Evolutionary conservation across 179 eudicot genomes (phyloP), one percentile per base, ranked within the genome.

Genomic region (Carnegiea gigantea): DNA sequence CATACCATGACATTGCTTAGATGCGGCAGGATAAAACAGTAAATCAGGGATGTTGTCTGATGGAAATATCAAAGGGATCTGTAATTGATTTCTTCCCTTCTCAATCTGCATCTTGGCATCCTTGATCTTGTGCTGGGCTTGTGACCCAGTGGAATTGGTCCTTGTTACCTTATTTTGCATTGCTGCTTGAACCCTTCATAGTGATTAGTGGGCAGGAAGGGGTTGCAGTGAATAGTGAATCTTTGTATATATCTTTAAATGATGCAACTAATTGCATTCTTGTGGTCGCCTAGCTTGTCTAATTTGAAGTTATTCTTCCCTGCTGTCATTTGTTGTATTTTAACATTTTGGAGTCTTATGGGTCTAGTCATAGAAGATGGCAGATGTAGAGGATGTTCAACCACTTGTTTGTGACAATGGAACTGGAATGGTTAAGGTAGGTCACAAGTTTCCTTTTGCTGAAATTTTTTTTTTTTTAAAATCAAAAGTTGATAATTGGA

Each of bases 351-450:
- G 54, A 21, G 14, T 51, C 14, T 51, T 51, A 9, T 51, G 57
- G 53, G 24, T 38, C 76, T 53, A 73, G 76, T 77, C 84, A 13
- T 36, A 18, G 8, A 77, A 77, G 44, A 77, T 54, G 79, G 79
- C 79, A 10, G 79, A 77, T 59, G 79, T 33, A 59, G 79, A 77
- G 70, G 79, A 77, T 54, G 79, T 77, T 30, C 79, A 77, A 59
- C 79, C 79, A 17, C 79, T 77, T 33, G 79, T 77, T 57, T 77
- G 79, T 62, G 79, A 77, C 70, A 77, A 77, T 77, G 79, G 70
- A 76, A 77, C 79, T 57, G 79, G 79, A 77, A 77, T 77, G 79
- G 79, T 77, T 13, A 77, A 77, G 79, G 70, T 77, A 76, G 20
- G 26, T 23, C 51, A 26, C 65, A 24, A 26, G 38, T 51, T 24